Evolutionary conservation across 1,139 yeast genomes (phyloP), one percentile per base, ranked within the genome.

Genomic region (Hanseniaspora sp.): DNA sequence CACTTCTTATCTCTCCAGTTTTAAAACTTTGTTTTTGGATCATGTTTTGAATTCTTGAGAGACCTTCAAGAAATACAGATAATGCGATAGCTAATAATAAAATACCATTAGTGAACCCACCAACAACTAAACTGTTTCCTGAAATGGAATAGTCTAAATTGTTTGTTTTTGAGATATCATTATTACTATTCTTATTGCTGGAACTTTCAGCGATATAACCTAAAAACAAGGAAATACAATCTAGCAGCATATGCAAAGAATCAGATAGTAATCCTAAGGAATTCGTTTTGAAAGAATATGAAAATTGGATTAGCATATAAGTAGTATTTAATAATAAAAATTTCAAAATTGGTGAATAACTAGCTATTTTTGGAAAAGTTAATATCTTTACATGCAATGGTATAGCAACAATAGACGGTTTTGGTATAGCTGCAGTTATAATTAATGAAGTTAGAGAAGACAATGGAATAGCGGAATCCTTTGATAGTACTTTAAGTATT

Each of bases 71-170:
- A 37, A 86, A 74, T 49, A 94, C 90, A 23, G 95, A 92, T 18
- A 86, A 83, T 33, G 92, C 88, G 48, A 92, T 92, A 1, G 95
- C 96, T 34, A 94, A 70, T 51, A 92, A 72, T 49, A 92, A 69
- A 7, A 95, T 83, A 9, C 96, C 98, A 67, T 92, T 92, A 7
- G 97, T 86, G 63, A 92, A 92, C 0, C 98, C 98, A 0, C 96
- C 94, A 56, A 94, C 48, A 33, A 51, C 54, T 13, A 51, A 39
- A 11, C 74, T 1, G 94, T 87, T 64, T 90, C 98, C 51, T 17
- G 48, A 92, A 82, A 65, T 87, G 80, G 13, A 81, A 76, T 56
- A 90, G 73, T 0, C 96, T 96, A 70, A 86, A 88, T 0, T 31
- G 17, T 35, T 42, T 17, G 30, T 13, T 11, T 37, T 30, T 5